Base-by-base conservation (phyloP, 148 eudicot genomes). In the Spergularia marina region DNA sequence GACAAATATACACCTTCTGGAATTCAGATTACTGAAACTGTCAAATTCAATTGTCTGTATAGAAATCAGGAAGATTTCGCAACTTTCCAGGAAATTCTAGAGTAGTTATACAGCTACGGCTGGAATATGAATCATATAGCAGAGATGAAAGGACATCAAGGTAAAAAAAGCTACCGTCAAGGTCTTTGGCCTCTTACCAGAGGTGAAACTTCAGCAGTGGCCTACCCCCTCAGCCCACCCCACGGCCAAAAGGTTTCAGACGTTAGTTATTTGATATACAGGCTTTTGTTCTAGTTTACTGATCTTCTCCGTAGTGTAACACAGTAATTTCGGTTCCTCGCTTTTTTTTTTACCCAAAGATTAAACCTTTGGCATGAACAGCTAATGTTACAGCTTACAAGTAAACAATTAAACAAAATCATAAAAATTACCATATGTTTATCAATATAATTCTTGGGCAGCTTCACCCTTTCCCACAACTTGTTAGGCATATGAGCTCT, bases 401-500 rank as follows among this genome's bases (percentile, higher is more conserved):
- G 2, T 30, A 30, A 30, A 2, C 36, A 30, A 30, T 30, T 30
- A 58, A 72, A n/a, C n/a, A 61, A 65, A 64, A 9, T 17, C 47
- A 70, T 2, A 2, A 30, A 55, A 72, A 52, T 71, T 92, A 94
- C 98, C 98, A 95, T 73, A 81, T 95, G 89, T 74, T 92, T 92
- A 84, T 95, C 97, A 49, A 95, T 83, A 62, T 92, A 95, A 81
- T 95, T 95, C 68, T 88, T 80, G 0, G 98, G 97, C 82, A 95
- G 76, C 84, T 92, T 95, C 68, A 95, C 84, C 83, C 98, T 87
- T 79, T 95, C 96, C 98, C 97, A 95, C 81, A 92, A 74, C 70
- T 95, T 92, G 80, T 92, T 90, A 54, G 98, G 98, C 96, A 95
- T 92, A 71, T 92, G 98, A 81, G 98, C 92, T 84, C 98, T 90